phyloP scores from a whole-genome alignment of 768 basidiomycete genomes.

The Tylopilus felleus region DNA sequence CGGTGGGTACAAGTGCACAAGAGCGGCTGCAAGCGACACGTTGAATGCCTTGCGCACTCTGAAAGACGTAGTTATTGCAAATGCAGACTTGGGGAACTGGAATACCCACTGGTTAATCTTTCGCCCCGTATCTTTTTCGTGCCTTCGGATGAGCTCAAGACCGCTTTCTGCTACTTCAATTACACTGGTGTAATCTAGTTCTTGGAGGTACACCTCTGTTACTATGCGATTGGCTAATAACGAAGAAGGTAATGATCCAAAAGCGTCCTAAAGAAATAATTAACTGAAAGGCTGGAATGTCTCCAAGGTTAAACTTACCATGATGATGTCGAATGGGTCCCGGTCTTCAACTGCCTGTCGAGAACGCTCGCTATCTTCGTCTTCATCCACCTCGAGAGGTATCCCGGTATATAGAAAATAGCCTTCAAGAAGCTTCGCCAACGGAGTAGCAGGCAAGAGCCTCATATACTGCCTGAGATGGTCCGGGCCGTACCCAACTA shows the following conservation, averaged over 20 bases:
- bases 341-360: constrained; percentile 27
- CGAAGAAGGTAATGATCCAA: constrained; percentile 47
- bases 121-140: constrained; percentile 58
- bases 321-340: constrained; percentile 59
- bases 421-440: constrained; percentile 57
- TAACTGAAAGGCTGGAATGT: constrained; percentile 3
- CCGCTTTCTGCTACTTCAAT: constrained; percentile 72
- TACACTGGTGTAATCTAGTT: constrained; percentile 71
- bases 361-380: constrained; percentile 15
- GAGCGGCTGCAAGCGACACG: constrained; percentile 64
- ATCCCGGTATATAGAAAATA: constrained; percentile 65
- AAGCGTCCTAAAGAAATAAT: constrained; percentile 48
- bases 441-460: constrained; percentile 58
- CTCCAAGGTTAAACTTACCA: constrained; percentile 43
- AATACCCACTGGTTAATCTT: constrained; percentile 44
- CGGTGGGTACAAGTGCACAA: constrained; percentile 85
- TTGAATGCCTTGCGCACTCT: constrained; percentile 71
- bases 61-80: constrained; percentile 1
- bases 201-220: constrained; percentile 59
- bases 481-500: constrained; percentile 60
- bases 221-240: constrained; percentile 66
- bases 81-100: not conserved
- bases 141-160: constrained; percentile 48
- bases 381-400: constrained; percentile 39
- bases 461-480: constrained; percentile 57